These are phyloP conservation scores for Phytopythium oedochilum DNA, from an alignment of 352 stramenopile species.

Conservation along the genomic window DNA sequence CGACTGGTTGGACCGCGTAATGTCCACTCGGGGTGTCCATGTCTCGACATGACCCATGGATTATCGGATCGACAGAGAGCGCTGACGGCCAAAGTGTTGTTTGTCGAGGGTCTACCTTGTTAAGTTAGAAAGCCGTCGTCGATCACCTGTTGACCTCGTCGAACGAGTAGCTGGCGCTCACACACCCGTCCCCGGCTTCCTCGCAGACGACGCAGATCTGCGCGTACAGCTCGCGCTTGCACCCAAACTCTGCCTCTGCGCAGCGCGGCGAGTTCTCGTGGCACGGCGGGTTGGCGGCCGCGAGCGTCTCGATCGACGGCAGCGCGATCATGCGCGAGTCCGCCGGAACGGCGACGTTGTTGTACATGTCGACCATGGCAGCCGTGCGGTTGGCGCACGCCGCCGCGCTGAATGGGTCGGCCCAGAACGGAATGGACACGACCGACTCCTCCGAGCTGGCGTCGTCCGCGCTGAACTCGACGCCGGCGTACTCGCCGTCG, in stretches of 20 bases:
- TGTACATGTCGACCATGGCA: slow-evolving; percentile 43
- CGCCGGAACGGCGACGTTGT: slow-evolving; percentile 8
- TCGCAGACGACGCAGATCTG: slow-evolving; percentile 49
- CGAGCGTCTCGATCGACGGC: slow-evolving; percentile 23
- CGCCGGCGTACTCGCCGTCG: slow-evolving; percentile 33
- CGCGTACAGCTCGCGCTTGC: slow-evolving; percentile 41
- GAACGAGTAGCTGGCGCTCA: slow-evolving; percentile 4
- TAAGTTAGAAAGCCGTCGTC: too few relatives aligned
- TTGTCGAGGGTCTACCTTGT: too few relatives aligned
- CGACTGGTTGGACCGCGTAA: too few relatives aligned
- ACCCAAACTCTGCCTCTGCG: slow-evolving; percentile 21
- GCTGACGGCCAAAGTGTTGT: too few relatives aligned
- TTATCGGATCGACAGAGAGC: too few relatives aligned
- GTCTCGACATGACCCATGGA: too few relatives aligned
- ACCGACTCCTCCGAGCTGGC: slow-evolving; percentile 8
- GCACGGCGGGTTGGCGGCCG: slow-evolving; percentile 40
- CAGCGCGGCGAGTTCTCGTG: slow-evolving; percentile 43
- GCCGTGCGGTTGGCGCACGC: slow-evolving; percentile 26
- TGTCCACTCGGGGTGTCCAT: too few relatives aligned
- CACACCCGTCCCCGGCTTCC: slow-evolving; percentile 12
- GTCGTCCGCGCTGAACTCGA: slow-evolving; percentile 33
- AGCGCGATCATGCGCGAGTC: slow-evolving; percentile 35
- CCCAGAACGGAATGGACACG: slow-evolving; percentile 48
- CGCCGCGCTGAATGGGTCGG: slow-evolving; percentile 23
- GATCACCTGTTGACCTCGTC: background rate